phyloP scores from a whole-genome alignment of 768 basidiomycete genomes.

The Lentinula edodes region DNA sequence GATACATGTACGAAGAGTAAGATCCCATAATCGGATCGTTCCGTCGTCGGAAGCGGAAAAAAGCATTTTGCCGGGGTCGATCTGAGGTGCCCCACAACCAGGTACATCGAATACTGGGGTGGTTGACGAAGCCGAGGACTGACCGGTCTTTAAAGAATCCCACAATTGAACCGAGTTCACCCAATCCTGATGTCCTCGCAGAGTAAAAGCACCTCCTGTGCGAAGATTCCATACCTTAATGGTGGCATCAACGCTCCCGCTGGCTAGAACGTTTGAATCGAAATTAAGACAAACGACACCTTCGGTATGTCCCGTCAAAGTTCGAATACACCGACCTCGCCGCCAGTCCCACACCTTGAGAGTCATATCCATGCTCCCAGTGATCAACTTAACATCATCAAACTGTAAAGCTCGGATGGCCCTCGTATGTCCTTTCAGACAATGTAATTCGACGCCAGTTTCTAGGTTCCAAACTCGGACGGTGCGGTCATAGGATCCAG shows the following conservation, averaged over 20 bases:
- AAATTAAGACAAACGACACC: slow-evolving; percentile 90
- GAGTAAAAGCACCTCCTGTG: slow-evolving; percentile 85
- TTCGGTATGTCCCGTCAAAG: slow-evolving; percentile 84
- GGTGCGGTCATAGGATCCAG: slow-evolving; percentile 95
- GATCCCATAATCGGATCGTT: slow-evolving; percentile 91
- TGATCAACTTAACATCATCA: slow-evolving; percentile 91
- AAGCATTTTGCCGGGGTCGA: slow-evolving; percentile 87
- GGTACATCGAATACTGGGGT: slow-evolving; percentile 31
- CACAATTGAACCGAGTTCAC: slow-evolving; percentile 93
- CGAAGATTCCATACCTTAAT: slow-evolving; percentile 94
- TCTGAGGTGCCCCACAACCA: slow-evolving; percentile 37
- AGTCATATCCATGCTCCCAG: slow-evolving; percentile 93
- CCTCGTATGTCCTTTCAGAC: slow-evolving; percentile 84
- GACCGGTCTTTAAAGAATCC: slow-evolving; percentile 50
- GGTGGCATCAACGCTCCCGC: slow-evolving; percentile 91
- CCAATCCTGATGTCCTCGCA: slow-evolving; percentile 93
- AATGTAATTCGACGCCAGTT: slow-evolving; percentile 77
- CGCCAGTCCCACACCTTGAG: slow-evolving; percentile 97
- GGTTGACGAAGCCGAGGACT: slow-evolving; percentile 22
- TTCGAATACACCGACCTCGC: slow-evolving; percentile 80
- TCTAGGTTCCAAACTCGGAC: slow-evolving; percentile 96
- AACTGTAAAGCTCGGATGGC: slow-evolving; percentile 94
- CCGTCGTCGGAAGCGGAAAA: slow-evolving; percentile 97
- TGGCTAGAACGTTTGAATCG: slow-evolving; percentile 87
- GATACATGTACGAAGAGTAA: slow-evolving; percentile 73